A percentile compares a stretch with the other conserved stretches of the same genome.
These are phyloP conservation scores for Torulaspora delbrueckii DNA, from an alignment of 805 yeast species.

Conservation along the genomic window DNA sequence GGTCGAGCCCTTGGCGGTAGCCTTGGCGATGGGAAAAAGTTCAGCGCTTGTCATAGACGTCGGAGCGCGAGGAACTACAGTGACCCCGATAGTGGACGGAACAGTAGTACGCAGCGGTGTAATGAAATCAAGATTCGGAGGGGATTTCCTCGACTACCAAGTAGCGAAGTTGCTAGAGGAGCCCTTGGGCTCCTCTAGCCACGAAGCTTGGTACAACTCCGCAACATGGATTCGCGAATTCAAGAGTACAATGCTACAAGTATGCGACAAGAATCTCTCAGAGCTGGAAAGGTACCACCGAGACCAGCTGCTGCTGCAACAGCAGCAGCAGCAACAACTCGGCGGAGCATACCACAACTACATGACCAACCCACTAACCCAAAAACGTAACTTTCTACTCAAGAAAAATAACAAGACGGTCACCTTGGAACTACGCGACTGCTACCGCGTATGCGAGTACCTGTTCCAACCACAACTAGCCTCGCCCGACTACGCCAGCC, in stretches of 20 bases:
- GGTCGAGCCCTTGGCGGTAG: slow-evolving; percentile 70
- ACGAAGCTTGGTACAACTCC: slow-evolving; percentile 25
- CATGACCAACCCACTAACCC: slow-evolving; percentile 19
- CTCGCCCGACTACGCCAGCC: slow-evolving; percentile 15
- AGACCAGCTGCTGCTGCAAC: slow-evolving; percentile 25
- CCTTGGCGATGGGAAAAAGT: slow-evolving; percentile 72
- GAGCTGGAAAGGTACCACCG: slow-evolving; percentile 25
- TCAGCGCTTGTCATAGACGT: slow-evolving; percentile 77
- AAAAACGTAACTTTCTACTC: slow-evolving; percentile 22
- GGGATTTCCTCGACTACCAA: slow-evolving; percentile 74
- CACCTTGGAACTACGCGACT: slow-evolving; percentile 23
- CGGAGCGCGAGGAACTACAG: slow-evolving; percentile 64
- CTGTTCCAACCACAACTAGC: slow-evolving; percentile 29
- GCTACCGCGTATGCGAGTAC: slow-evolving; percentile 26
- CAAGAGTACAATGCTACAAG: slow-evolving; percentile 31
- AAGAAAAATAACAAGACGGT: slow-evolving; percentile 19
- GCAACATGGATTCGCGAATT: slow-evolving; percentile 32
- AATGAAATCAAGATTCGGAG: slow-evolving; percentile 69
- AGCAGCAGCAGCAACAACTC: slow-evolving; percentile 18
- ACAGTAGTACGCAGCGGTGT: slow-evolving; percentile 61
- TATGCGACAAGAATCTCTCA: slow-evolving; percentile 24
- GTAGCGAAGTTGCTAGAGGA: slow-evolving; percentile 24
- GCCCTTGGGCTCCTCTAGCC: slow-evolving; percentile 7
- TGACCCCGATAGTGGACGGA: slow-evolving; percentile 77
- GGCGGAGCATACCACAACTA: slow-evolving; percentile 9